A percentile compares a stretch with the other conserved stretches of the same genome.
These are phyloP conservation scores for Cryptosporidium meleagridis DNA, from an alignment of 169 alveolate species.

Conservation along the genomic window DNA sequence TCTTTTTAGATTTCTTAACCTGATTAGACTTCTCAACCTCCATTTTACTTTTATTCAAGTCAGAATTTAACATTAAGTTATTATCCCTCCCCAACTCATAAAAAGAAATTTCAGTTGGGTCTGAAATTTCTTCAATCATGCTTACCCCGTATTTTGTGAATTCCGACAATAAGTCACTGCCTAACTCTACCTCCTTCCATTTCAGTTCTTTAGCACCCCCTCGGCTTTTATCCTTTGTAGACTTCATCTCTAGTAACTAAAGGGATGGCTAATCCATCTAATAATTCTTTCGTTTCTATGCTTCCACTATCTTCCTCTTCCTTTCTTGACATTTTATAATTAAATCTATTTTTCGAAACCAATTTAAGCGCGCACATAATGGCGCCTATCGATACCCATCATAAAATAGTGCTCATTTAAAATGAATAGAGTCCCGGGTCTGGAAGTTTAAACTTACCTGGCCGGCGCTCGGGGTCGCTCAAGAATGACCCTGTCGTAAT, in stretches of 20 bases:
- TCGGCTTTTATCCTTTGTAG: background rate
- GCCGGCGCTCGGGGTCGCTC: conserved; percentile 98
- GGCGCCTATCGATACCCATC: conserved; percentile 53
- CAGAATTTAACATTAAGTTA: background rate
- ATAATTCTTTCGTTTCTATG: background rate
- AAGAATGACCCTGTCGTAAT: conserved; percentile 95
- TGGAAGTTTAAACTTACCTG: conserved; percentile 90
- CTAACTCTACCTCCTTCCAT: conserved; percentile 56
- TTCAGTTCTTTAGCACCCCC: background rate
- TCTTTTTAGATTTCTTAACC: background rate
- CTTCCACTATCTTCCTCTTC: conserved; percentile 15
- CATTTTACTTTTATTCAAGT: background rate
- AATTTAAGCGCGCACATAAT: conserved; percentile 6
- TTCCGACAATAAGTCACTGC: conserved; percentile 17
- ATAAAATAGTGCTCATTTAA: conserved; percentile 18
- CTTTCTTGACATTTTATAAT: conserved; percentile 1
- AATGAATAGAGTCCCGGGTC: background rate
- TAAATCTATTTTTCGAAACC: conserved; percentile 13
- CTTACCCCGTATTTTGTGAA: conserved; percentile 63
- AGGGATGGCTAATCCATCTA: background rate
- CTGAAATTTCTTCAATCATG: conserved; percentile 58
- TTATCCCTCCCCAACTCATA: conserved; percentile 32
- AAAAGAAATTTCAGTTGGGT: conserved; percentile 21
- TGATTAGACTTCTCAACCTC: background rate
- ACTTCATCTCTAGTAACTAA: background rate